A percentile compares a stretch with the other conserved stretches of the same genome.
These are phyloP conservation scores for Saitoella complicata DNA, from an alignment of 805 yeast genomes.

Conservation along the genomic window DNA sequence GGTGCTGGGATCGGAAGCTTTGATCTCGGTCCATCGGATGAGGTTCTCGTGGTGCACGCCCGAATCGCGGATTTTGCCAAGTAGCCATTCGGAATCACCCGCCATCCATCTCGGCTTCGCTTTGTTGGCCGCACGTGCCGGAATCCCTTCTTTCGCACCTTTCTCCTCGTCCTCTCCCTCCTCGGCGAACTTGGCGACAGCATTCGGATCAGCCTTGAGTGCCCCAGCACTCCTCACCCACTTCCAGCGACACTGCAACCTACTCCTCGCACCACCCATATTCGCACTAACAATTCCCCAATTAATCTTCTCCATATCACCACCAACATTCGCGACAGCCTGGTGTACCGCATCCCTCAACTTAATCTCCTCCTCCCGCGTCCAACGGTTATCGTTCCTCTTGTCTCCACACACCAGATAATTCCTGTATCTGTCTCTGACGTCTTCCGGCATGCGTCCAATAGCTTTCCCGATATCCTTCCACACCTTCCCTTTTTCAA, in stretches of 20 bases:
- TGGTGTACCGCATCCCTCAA: conserved; percentile 23
- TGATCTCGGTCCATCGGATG: conserved; percentile 24
- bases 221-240: conserved; percentile 48
- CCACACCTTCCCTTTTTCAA: conserved; percentile 72
- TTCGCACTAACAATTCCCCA: conserved; percentile 86
- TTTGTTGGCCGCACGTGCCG: too few relatives aligned
- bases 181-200: too few relatives aligned
- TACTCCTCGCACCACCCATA: conserved; percentile 75
- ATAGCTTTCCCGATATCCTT: conserved; percentile 60
- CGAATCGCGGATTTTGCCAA: too few relatives aligned
- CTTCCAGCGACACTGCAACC: conserved; percentile 90
- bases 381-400: conserved; percentile 69
- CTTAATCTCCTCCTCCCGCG: conserved; percentile 48
- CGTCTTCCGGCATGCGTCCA: conserved; percentile 95
- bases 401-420: conserved; percentile 79
- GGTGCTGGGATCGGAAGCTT: conserved; percentile 15
- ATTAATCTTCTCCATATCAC: conserved; percentile 33
- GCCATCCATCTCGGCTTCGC: too few relatives aligned
- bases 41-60: too few relatives aligned
- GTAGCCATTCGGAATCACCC: too few relatives aligned
- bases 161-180: too few relatives aligned
- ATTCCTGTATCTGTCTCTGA: conserved; percentile 92
- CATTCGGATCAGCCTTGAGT: too few relatives aligned
- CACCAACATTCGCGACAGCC: conserved; percentile 37
- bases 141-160: too few relatives aligned